Base-by-base conservation (phyloP, 1,139 yeast genomes). In the Saccharomycopsis hybrid region DNA sequence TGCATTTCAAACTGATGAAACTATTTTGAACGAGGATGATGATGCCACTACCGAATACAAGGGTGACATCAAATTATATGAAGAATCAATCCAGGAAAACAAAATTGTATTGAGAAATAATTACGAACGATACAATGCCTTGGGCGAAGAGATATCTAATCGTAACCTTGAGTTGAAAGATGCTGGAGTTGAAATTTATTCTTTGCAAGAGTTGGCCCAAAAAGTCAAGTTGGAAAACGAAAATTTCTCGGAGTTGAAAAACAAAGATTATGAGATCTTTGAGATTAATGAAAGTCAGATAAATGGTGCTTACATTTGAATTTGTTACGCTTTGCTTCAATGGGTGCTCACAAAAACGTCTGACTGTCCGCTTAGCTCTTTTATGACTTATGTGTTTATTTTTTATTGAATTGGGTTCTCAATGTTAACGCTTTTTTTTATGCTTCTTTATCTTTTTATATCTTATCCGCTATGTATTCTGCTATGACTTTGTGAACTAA, bases 51-150 rank as follows among this genome's bases (percentile, higher is more conserved):
- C 29, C 9, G 47, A 51, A 24, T 44, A 58, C 36, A 57, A 59
- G 18, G 58, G 55, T 33, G 70, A 63, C 54, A 52, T 62, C 47
- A 60, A 59, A 48, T 48, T 69, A 29, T 69, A 63, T 55, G 58
- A 57, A 25, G 71, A 66, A 18, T 64, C 71, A 9, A 56, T 66
- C 37, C 55, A 56, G 33, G 73, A 69, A 50, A 69, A 68, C 56
- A 61, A 62, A 32, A 54, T 59, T 5, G 68, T 69, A 18, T 56
- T 71, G 47, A 55, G 58, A 8, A 71, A 69, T 54, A 70, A 67
- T 54, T 46, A 56, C 24, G 61, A 63, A 41, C 58, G 73, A 49
- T 55, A 68, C 5, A 62, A 62, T 2, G 62, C 65, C 0, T 56
- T 71, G 30, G 60, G 63, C 13, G 55, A 59, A 46, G 74, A 70